These are phyloP conservation scores for Fusarium sororula DNA, from an alignment of 2,329 filamentous ascomycete genomes.

Conservation along the genomic window DNA sequence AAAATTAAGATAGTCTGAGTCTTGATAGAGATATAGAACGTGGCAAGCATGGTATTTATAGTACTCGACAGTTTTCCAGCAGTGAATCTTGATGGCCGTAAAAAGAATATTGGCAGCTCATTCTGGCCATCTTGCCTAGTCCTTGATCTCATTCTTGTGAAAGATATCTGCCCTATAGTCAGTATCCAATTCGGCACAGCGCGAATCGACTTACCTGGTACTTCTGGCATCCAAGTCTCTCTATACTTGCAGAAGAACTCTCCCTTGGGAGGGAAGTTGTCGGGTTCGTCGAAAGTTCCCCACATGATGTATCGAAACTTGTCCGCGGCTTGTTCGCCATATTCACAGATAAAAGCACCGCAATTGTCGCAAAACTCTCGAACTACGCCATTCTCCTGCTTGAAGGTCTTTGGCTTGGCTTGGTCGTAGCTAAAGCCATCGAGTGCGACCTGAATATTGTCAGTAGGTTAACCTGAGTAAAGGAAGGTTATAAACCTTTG, in stretches of 20 bases:
- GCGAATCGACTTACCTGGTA: not conserved
- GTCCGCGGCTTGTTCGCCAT: conserved; percentile 53
- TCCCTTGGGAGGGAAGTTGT: conserved; percentile 60
- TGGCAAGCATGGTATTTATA: too few relatives aligned
- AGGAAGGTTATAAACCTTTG: not conserved
- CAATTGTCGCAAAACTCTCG: conserved; percentile 30
- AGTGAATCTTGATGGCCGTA: too few relatives aligned
- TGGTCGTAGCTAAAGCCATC: conserved; percentile 9
- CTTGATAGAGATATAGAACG: too few relatives aligned
- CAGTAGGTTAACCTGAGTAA: rapidly evolving
- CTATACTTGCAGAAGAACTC: conserved; percentile 63
- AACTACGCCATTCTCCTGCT: conserved; percentile 21
- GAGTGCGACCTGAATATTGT: not conserved
- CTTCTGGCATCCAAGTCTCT: conserved; percentile 53
- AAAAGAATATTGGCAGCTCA: not conserved
- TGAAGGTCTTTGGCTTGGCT: conserved; percentile 16
- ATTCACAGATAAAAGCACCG: conserved; percentile 30
- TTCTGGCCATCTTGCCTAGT: not conserved
- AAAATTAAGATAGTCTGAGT: not conserved
- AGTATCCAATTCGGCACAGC: too few relatives aligned
- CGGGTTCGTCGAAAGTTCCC: conserved; percentile 60
- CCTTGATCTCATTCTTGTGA: conserved; percentile 22
- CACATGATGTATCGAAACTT: conserved; percentile 55
- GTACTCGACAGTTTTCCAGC: too few relatives aligned
- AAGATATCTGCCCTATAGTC: not conserved